A percentile compares a stretch with the other conserved stretches of the same genome.
These are phyloP conservation scores for Penicillium ochrochloron DNA, from an alignment of 495 filamentous ascomycete genomes.

Conservation along the genomic window DNA sequence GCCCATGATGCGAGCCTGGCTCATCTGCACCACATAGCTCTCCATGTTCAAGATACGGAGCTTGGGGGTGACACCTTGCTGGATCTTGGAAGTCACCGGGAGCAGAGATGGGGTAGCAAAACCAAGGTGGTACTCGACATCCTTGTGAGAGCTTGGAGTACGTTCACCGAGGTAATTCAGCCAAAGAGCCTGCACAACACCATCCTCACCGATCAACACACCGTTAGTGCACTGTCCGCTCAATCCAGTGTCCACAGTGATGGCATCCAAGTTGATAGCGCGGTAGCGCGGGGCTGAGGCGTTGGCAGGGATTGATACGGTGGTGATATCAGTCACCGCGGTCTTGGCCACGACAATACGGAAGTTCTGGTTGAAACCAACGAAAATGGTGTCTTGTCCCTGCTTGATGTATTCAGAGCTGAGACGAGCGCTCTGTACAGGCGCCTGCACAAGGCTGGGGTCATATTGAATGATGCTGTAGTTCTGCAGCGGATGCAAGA, in stretches of 20 bases:
- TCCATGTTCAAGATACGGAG: conserved; percentile 92
- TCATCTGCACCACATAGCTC: conserved; percentile 94
- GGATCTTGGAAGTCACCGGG: conserved; percentile 82
- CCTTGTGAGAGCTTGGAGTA: conserved; percentile 73
- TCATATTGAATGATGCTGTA: conserved; percentile 97
- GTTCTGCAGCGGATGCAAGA: conserved; percentile 98
- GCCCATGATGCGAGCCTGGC: conserved; percentile 97
- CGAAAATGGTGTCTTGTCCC: conserved; percentile 87
- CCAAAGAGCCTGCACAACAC: conserved; percentile 93
- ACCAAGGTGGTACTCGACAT: conserved; percentile 96
- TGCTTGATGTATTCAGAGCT: conserved; percentile 84
- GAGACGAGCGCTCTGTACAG: conserved; percentile 85
- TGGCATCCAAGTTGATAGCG: conserved; percentile 95
- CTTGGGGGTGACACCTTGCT: conserved; percentile 74
- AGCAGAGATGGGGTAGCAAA: conserved; percentile 86
- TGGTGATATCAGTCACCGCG: conserved; percentile 94
- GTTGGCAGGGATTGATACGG: conserved; percentile 94
- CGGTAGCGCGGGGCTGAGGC: conserved; percentile 89
- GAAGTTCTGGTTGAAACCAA: conserved; percentile 95
- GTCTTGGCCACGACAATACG: conserved; percentile 93
- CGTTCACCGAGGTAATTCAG: conserved; percentile 95
- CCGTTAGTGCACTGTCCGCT: conserved; percentile 94
- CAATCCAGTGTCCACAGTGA: conserved; percentile 93
- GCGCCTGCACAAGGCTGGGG: conserved; percentile 86
- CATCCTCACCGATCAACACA: conserved; percentile 86